Evolutionary conservation across 192 early-diverging fungal genomes (phyloP), one percentile per base, ranked within the genome.

Genomic region (Lobosporangium transversale): DNA sequence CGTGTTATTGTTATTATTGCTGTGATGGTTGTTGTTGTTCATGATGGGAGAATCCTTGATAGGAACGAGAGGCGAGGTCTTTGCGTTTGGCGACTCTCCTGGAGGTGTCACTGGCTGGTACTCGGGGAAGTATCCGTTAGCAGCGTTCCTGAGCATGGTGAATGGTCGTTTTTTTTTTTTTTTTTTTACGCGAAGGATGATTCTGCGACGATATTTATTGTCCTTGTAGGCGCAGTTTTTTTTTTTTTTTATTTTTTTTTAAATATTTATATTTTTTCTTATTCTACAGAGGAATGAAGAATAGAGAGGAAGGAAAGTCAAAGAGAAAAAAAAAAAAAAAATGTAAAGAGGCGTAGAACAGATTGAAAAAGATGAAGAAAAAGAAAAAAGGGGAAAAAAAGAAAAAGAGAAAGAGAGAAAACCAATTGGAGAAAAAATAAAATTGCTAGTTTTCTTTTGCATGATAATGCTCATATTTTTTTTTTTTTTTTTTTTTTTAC

Each of bases 21-120:
- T 40, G 37, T 40, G 7, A 14, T 40, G 37, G 37, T 53, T 52
- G 61, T 37, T 53, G 48, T 49, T 2, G 45, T 33, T 49, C 12
- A 23, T 55, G 31, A 21, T 26, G 20, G 62, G 62, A 43, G 35
- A 50, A 5, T 17, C 56, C 45, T 52, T 57, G 54, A 33, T 48
- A 26, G 35, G 12, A 33, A 52, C 51, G 1, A 53, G 18, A 10
- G 50, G 42, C 17, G 53, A 45, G n/a, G 27, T 24, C 53, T 70
- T 70, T 1, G 24, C 52, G 2, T 58, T 21, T 2, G 51, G 68
- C 15, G 26, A 29, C 23, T 70, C 68, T 29, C 50, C 58, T 12
- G 68, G 68, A 45, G 68, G 68, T 7, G 68, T 70, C 1, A 70
- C 68, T 9, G 63, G 63, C 11, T 47, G 43, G 53, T 66, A 66